Conservation (phyloP, 306 rosid genomes). For the Hippophae tibetana region DNA sequence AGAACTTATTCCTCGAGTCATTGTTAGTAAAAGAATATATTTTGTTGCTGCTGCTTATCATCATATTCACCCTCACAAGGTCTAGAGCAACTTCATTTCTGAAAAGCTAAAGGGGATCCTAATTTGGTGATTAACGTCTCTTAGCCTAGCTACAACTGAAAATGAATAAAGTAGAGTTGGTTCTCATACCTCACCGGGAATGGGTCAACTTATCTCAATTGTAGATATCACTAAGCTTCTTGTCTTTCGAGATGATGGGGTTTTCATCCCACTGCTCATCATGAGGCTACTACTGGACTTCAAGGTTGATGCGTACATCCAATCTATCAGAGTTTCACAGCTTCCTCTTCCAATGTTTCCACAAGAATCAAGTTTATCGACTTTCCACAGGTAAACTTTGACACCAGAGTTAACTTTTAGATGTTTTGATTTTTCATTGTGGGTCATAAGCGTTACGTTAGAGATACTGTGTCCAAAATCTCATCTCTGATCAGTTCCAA, state of each 20-base stretch:
- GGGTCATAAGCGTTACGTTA: conserved; percentile 10
- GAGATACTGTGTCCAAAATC: conserved; percentile 17
- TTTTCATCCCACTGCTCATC: conserved; percentile 20
- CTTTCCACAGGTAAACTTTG: not conserved
- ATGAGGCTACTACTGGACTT: not conserved
- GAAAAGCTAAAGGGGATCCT: no score
- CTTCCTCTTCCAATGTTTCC: conserved; percentile 4
- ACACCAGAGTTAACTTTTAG: no score
- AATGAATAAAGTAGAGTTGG: conserved; percentile 24
- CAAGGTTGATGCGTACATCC: not conserved
- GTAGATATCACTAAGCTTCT: conserved; percentile 26
- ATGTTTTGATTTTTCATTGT: not conserved
- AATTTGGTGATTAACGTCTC: not conserved
- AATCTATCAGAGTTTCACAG: not conserved
- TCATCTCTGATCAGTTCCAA: not conserved
- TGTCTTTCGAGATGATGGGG: conserved; percentile 13
- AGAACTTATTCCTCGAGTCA: no score
- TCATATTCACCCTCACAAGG: no score
- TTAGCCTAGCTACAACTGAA: not conserved
- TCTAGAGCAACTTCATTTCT: no score
- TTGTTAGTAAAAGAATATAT: no score
- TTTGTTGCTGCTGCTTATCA: no score
- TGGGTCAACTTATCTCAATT: conserved; percentile 25
- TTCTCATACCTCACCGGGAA: conserved; percentile 22
- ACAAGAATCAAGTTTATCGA: conserved; percentile 17